Percentiles rank a stretch among this genome's conserved stretches.
These are phyloP conservation scores for Poterioochromonas sp. DNA, from an alignment of 352 stramenopile genomes.

Conservation along the genomic window DNA sequence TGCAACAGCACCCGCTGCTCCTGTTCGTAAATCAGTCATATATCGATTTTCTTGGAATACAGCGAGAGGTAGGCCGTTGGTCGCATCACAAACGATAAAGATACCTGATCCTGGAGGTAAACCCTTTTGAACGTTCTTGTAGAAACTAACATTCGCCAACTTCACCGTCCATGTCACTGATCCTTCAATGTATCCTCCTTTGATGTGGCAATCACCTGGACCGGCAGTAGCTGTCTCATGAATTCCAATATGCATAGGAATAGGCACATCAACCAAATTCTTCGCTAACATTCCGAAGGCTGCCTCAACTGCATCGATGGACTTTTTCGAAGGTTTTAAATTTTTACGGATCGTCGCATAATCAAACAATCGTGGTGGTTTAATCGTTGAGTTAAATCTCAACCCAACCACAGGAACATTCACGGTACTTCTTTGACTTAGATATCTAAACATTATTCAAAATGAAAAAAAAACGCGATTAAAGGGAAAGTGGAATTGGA, in stretches of 20 bases:
- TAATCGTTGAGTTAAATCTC: too few relatives aligned
- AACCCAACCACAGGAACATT: too few relatives aligned
- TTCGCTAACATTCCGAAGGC: conserved; percentile 59
- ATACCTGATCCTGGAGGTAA: conserved; percentile 44
- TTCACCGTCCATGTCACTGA: conserved; percentile 66
- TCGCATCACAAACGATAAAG: conserved; percentile 62
- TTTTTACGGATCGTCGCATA: conserved; percentile 60
- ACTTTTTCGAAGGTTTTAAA: conserved; percentile 52
- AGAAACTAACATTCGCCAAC: conserved; percentile 41
- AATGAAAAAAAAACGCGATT: too few relatives aligned
- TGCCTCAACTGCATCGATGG: conserved; percentile 57
- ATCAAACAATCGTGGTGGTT: conserved; percentile 56
- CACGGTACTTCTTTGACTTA: too few relatives aligned
- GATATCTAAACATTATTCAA: too few relatives aligned
- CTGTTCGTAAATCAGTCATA: conserved; percentile 64
- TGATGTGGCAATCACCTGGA: conserved; percentile 70
- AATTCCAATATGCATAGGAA: conserved; percentile 71
- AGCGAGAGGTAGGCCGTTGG: conserved; percentile 56
- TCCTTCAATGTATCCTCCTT: conserved; percentile 58
- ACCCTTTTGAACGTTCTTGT: not conserved
- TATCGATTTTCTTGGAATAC: conserved; percentile 68
- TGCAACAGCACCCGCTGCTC: conserved; percentile 56
- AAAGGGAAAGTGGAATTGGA: too few relatives aligned
- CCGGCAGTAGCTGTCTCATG: conserved; percentile 54
- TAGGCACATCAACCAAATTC: conserved; percentile 62